Evolutionary conservation across 495 filamentous ascomycete species (phyloP), one percentile per base, ranked within the genome.

Genomic region (Neurospora sublineolata): DNA sequence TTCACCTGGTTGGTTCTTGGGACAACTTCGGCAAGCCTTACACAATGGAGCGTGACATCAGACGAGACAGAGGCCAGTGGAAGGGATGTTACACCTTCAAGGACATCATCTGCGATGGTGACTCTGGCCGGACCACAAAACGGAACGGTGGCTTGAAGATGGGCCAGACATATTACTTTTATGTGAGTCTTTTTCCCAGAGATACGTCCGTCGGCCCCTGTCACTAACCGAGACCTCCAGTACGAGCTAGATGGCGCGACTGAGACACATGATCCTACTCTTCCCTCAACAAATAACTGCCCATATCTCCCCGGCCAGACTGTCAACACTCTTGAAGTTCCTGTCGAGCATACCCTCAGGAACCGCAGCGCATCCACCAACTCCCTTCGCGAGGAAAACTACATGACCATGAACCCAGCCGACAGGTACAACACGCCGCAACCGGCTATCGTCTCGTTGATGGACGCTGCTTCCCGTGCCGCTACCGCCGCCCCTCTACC

Each of bases 121-220:
- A 91, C 70, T 77, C 83, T 16, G 80, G 84, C 58, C 81, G 83
- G 60, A 81, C 80, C 14, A 80, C 84, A 52, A 88, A 88, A 76
- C 87, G 93, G 70, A 86, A 86, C 39, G 94, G 93, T 37, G 94
- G 90, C 30, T 84, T 97, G 71, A 95, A 91, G 80, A 95, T 95
- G 92, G 94, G 93, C 37, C 89, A 89, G n/a, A 93, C 89, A 10
- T 97, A 97, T 81, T 97, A 94, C 87, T 97, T 96, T 83, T 97
- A 94, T 82, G 93, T 95, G 81, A 82, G 93, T 82, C 71, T 67
- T 16, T 64, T 64, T 14, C 52, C 3, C 1, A 33, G 46, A 60
- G 52, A 64, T 58, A 36, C 44, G 38, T 37, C 58, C 58, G 70
- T 44, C 67, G 69, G 68, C 14, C 70, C 68, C 41, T 69, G 71